Base-by-base conservation (phyloP, 2,329 filamentous ascomycete species). In the Trichoderma gracile region DNA sequence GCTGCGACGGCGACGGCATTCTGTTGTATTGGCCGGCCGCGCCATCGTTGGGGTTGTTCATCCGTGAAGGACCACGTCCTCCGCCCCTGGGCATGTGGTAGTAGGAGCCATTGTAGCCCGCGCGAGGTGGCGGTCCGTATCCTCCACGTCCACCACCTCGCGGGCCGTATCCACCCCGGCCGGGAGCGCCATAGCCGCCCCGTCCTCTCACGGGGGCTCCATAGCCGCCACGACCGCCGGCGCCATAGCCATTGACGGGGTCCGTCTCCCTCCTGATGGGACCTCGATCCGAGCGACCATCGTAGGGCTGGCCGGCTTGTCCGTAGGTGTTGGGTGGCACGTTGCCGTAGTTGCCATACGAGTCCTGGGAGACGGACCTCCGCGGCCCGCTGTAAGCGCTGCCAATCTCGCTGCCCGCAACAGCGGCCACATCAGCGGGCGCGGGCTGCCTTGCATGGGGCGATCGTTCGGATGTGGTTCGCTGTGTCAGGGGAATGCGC, bases 401-500 rank as follows among this genome's bases (percentile, higher is more conserved):
- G 17, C 52, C 55, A 21, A 55, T 5, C 12, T 54, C 55, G 23
- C 50, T 50, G 55, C 33, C n/a, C 10, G 58, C 33, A 19, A 67
- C 66, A 65, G 70, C 74, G 21, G 73, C 74, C 63, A 77, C 71
- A 60, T 81, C 81, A 59, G 77, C 76, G 70, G 70, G 73, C 67
- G 73, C 73, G 67, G 76, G 78, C 68, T 79, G 73, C 67, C 73
- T 74, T 67, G 77, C 78, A 67, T 79, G 83, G 21, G 81, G 82
- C 3, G 83, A 85, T 69, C 81, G 80, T 45, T 88, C 82, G 19
- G 84, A 85, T 3, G 87, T 86, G 62, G 86, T 88, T 57, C 83
- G 80, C 8, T 85, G 81, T 19, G 90, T 93, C 65, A 93, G 78
- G 0, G 90, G 90, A 17, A 89, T 84, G 63, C 84, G 84, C 73